A percentile compares a stretch with the other conserved stretches of the same genome.
Conservation (phyloP, 352 stramenopile species). For the Pythium dissotocum region DNA sequence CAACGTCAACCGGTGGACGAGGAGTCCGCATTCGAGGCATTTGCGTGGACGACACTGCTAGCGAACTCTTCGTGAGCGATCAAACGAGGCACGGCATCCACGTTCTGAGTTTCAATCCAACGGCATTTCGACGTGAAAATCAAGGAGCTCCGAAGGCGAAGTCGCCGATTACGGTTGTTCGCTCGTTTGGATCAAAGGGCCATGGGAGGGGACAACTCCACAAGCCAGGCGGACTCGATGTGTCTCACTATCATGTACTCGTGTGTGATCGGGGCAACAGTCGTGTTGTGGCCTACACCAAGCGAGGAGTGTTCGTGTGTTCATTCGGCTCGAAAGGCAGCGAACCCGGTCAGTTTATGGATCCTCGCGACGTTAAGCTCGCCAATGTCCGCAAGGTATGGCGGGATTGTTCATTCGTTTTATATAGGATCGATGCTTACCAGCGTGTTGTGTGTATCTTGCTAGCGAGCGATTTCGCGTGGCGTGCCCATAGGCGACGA, state of each 20-base stretch:
- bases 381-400: constrained; percentile 65
- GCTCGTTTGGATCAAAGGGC: constrained; percentile 37
- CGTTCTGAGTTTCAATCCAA: constrained; percentile 39
- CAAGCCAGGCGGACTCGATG: constrained; percentile 43
- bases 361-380: constrained; percentile 55
- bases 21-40: constrained; percentile 26
- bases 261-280: constrained; percentile 61
- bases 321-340: constrained; percentile 44
- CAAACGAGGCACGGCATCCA: constrained; percentile 49
- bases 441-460: not conserved
- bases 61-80: constrained; percentile 69
- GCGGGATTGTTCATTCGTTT: constrained; percentile 1
- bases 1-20: too few relatives aligned
- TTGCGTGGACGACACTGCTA: constrained; percentile 51
- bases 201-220: constrained; percentile 39
- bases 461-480: constrained; percentile 46
- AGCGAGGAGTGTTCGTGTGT: constrained; percentile 56
- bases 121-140: constrained; percentile 1
- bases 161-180: constrained; percentile 11
- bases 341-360: constrained; percentile 38
- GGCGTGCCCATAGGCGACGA: constrained; percentile 35
- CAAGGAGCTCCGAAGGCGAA: not conserved
- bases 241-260: constrained; percentile 71
- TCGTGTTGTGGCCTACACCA: constrained; percentile 53
- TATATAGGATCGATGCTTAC: not conserved